These are phyloP conservation scores for Metschnikowia kofuensis DNA, from an alignment of 805 yeast species.

Conservation along the genomic window DNA sequence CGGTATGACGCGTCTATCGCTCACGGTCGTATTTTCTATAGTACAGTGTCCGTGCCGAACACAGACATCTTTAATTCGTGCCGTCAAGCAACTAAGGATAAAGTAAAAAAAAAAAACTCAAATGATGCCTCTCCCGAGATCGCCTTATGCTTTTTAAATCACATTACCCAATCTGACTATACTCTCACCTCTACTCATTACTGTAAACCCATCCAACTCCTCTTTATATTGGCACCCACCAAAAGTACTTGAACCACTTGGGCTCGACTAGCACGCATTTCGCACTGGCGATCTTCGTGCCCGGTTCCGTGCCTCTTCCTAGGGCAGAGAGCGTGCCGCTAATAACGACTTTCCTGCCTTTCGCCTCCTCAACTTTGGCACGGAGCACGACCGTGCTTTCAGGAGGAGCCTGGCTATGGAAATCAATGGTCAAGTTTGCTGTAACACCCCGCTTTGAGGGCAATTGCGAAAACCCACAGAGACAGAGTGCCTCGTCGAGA, in stretches of 20 bases:
- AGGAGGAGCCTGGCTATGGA: slow-evolving; percentile 60
- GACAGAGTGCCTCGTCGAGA: slow-evolving; percentile 80
- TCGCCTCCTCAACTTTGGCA: slow-evolving; percentile 61
- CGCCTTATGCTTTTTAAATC: no score
- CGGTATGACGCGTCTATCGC: no score
- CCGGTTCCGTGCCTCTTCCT: slow-evolving; percentile 28
- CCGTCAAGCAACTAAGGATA: no score
- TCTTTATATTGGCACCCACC: slow-evolving; percentile 28
- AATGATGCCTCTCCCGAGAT: no score
- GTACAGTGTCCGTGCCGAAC: no score
- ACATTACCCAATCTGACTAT: background rate
- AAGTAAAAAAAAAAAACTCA: no score
- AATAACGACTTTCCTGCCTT: slow-evolving; percentile 82
- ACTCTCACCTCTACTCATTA: background rate
- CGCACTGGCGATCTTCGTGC: slow-evolving; percentile 54
- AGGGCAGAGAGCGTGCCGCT: slow-evolving; percentile 62
- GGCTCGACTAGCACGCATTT: slow-evolving; percentile 80
- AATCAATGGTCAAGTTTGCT: slow-evolving; percentile 67
- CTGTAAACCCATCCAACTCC: background rate
- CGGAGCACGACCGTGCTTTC: slow-evolving; percentile 61
- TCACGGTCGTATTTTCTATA: no score
- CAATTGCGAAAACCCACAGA: slow-evolving; percentile 77
- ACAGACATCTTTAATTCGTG: no score
- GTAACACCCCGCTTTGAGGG: slow-evolving; percentile 90
- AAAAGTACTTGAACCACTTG: slow-evolving; percentile 74